Conservation (phyloP, 495 filamentous ascomycete species). For the Venustampulla echinocandica region DNA sequence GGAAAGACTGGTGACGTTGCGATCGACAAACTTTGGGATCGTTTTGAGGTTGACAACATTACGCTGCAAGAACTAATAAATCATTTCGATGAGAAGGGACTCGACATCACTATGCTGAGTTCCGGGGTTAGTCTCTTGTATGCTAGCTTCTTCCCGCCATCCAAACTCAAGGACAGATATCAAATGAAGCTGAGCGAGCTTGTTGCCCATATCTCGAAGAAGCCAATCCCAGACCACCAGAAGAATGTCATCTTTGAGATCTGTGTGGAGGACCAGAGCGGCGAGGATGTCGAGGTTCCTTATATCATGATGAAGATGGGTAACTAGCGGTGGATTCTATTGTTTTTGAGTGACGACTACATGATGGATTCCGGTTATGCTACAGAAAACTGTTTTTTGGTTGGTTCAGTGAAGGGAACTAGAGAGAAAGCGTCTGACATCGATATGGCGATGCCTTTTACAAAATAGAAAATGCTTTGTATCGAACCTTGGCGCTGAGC, state of each 20-base stretch:
- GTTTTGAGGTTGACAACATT: slow-evolving; percentile 85
- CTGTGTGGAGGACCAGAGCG: slow-evolving; percentile 79
- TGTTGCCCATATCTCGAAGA: slow-evolving; percentile 83
- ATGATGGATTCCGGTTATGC: neutral
- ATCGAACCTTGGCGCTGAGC: too few relatives aligned
- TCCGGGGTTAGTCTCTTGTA: slow-evolving; percentile 95
- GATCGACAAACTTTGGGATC: slow-evolving; percentile 96
- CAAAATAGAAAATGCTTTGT: slow-evolving; percentile 4
- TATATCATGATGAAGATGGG: slow-evolving; percentile 77
- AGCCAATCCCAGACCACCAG: slow-evolving; percentile 81
- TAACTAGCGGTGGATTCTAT: slow-evolving; percentile 6
- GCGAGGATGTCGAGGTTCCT: slow-evolving; percentile 94
- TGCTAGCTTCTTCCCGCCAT: slow-evolving; percentile 83
- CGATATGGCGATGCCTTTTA: neutral
- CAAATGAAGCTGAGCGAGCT: slow-evolving; percentile 65
- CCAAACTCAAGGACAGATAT: slow-evolving; percentile 72
- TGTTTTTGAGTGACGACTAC: slow-evolving; percentile 5
- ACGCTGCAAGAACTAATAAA: slow-evolving; percentile 76
- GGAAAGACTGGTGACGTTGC: slow-evolving; percentile 67
- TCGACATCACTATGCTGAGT: slow-evolving; percentile 86
- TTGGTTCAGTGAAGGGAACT: slow-evolving; percentile 5
- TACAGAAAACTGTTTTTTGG: slow-evolving; percentile 6
- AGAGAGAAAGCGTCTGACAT: slow-evolving; percentile 5
- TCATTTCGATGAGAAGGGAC: slow-evolving; percentile 67
- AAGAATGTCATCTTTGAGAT: slow-evolving; percentile 96